Evolutionary conservation across 2,329 filamentous ascomycete genomes (phyloP).

Genomic region (Colletotrichum falcatum): DNA sequence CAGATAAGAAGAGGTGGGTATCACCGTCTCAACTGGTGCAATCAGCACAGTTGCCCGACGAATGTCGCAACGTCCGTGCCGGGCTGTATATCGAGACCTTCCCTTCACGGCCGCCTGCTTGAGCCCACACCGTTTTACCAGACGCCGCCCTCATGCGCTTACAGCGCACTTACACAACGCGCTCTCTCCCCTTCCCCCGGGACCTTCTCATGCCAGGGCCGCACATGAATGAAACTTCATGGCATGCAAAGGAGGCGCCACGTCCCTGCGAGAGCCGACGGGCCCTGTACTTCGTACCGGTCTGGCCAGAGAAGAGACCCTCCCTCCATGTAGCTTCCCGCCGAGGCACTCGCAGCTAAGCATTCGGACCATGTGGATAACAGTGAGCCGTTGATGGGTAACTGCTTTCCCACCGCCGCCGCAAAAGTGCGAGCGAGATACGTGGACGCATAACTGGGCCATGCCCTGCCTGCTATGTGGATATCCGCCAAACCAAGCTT

Average conservation of each 20-base stretch:
- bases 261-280: slow-evolving; percentile 26
- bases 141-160: slow-evolving; percentile 3
- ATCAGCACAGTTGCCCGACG: neutral
- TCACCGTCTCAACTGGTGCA: neutral
- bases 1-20: slow-evolving; percentile 14
- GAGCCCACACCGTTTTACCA: neutral
- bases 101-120: slow-evolving; percentile 13
- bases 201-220: slow-evolving; percentile 25
- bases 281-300: slow-evolving; percentile 14
- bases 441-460: slow-evolving; percentile 15
- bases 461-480: slow-evolving; percentile 23
- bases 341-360: neutral
- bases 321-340: neutral
- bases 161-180: slow-evolving; percentile 17
- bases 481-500: slow-evolving; percentile 10
- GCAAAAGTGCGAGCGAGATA: neutral
- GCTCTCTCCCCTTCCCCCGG: neutral
- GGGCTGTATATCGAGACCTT: slow-evolving; percentile 20
- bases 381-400: slow-evolving; percentile 14
- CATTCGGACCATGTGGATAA: slow-evolving; percentile 3
- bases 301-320: neutral
- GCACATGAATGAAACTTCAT: slow-evolving; percentile 4
- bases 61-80: slow-evolving; percentile 7
- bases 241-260: slow-evolving; percentile 33
- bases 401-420: slow-evolving; percentile 16